Base-by-base conservation (phyloP, 257 asterid genomes). In the Solanum dulcamara region DNA sequence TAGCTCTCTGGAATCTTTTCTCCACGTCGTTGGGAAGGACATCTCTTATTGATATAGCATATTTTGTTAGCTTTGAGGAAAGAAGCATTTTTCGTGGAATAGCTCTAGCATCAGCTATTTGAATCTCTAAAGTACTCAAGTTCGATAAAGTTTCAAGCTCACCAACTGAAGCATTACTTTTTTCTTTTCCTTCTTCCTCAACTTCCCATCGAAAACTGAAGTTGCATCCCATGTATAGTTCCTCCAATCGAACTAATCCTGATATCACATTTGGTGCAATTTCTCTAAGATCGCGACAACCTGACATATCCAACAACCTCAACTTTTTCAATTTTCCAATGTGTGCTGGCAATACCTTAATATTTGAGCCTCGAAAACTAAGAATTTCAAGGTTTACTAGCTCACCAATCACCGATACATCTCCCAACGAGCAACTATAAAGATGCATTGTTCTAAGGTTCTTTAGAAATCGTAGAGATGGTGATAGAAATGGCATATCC, bases 71-170 rank as follows among this genome's bases (percentile, higher is more conserved):
- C 60, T 62, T 68, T 11, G 81, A 64, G 77, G 44, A 70, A 22
- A 66, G 82, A 50, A 33, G n/a, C 26, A 84, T 77, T 64, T 80
- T 68, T 66, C 18, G 18, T 18, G 84, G 66, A 20, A 37, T 46
- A 74, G 38, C 81, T 38, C 5, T 35, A 20, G 13, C 35, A 11
- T 77, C 26, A 20, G 22, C 74, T 44, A 86, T 82, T 42, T 46
- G 46, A 57, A 86, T 83, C 51, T 64, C 71, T 55, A 86, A 79
- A 35, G 81, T 62, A 28, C 81, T 60, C 33, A 86, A 85, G 53
- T 83, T 62, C 13, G 26, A 33, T 24, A 83, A 74, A 7, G 5
- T 3, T 37, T 74, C 74, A 2, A 86, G 22, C 50, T 86, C 86
- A 5, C 35, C 5, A 33, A 85, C 75, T 26, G 46, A n/a, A 66